These are phyloP conservation scores for Atkinsonella texensis DNA, from an alignment of 2,329 filamentous ascomycete genomes.

Conservation along the genomic window DNA sequence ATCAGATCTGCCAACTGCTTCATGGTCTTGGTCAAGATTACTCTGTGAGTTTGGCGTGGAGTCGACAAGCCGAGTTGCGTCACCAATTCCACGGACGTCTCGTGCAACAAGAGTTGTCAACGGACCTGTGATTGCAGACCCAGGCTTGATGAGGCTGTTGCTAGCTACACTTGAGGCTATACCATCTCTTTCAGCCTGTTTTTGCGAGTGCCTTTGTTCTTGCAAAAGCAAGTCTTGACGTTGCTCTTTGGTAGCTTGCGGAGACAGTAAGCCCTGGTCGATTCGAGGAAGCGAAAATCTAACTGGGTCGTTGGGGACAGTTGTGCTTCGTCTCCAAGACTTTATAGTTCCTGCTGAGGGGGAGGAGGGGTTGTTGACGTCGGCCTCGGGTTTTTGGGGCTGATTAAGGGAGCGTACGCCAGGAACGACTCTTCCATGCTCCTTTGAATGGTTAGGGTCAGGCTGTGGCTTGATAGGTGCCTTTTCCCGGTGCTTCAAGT, in stretches of 20 bases:
- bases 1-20: neutral
- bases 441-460: neutral
- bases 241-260: neutral
- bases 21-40: neutral
- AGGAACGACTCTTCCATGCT: too few relatives aligned
- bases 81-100: neutral
- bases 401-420: neutral
- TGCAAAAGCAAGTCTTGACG: neutral
- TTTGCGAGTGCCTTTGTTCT: neutral
- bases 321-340: conserved; percentile 2
- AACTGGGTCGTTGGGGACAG: neutral
- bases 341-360: neutral
- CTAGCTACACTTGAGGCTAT: neutral
- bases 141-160: neutral
- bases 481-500: neutral
- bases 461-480: neutral
- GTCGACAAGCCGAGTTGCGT: neutral
- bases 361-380: neutral
- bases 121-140: neutral
- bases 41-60: neutral
- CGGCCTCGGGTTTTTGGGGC: neutral
- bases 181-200: neutral
- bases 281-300: neutral
- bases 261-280: conserved; percentile 3
- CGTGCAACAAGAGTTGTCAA: neutral